phyloP scores from a whole-genome alignment of 768 basidiomycete genomes.

The Hypholoma fasciculare region DNA sequence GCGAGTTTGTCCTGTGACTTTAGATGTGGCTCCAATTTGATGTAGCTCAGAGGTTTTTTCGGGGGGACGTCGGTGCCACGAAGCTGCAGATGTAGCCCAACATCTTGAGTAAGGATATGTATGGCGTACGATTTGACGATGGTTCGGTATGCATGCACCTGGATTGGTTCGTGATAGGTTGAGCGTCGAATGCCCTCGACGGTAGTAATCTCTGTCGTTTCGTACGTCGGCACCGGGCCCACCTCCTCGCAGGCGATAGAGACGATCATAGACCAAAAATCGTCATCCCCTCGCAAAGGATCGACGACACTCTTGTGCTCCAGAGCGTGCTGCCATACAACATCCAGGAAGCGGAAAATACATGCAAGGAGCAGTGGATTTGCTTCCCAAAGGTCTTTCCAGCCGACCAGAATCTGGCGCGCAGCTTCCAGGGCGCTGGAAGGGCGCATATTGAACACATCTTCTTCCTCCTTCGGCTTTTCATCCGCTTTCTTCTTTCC shows the following conservation, averaged over 20 bases:
- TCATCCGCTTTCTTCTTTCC: conserved; percentile 31
- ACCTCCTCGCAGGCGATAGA: conserved; percentile 67
- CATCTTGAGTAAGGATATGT: conserved; percentile 73
- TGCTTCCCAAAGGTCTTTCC: conserved; percentile 75
- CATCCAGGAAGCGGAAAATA: conserved; percentile 72
- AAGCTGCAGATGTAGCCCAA: conserved; percentile 56
- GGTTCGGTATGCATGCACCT: conserved; percentile 65
- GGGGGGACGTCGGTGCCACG: conserved; percentile 33
- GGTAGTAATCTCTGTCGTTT: conserved; percentile 45
- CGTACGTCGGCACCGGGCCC: conserved; percentile 72
- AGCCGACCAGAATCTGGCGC: conserved; percentile 60
- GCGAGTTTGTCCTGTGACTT: conserved; percentile 62
- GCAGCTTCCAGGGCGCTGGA: conserved; percentile 69
- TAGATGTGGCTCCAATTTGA: conserved; percentile 55
- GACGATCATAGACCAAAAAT: conserved; percentile 73
- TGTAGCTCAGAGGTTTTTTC: conserved; percentile 61
- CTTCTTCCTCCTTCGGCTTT: conserved; percentile 35
- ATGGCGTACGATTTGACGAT: conserved; percentile 74
- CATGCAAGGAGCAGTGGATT: conserved; percentile 78
- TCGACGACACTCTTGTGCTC: conserved; percentile 68
- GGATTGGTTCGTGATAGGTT: conserved; percentile 59
- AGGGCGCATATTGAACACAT: conserved; percentile 27
- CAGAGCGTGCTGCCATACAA: conserved; percentile 78
- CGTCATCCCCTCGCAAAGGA: conserved; percentile 50
- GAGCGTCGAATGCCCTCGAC: conserved; percentile 54